A percentile compares a stretch with the other conserved stretches of the same genome.
phyloP scores from a whole-genome alignment of 345 rosid genomes.

The Gossypium ekmanianum region DNA sequence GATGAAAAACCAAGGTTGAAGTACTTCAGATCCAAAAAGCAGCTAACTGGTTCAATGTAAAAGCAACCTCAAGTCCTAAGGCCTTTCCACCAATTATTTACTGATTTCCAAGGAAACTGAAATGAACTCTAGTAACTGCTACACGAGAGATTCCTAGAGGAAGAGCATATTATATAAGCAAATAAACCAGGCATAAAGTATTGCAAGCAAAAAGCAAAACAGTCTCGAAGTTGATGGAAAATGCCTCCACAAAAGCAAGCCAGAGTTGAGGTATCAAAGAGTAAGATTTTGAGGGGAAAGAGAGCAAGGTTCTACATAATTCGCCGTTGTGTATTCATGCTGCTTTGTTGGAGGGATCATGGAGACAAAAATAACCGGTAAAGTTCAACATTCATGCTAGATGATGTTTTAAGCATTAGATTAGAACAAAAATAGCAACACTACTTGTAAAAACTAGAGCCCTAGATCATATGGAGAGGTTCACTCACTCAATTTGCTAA shows the following conservation, averaged over 20 bases:
- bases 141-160: constrained; percentile 21
- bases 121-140: constrained; percentile 26
- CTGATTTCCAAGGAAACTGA: constrained; percentile 27
- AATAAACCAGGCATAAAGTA: constrained; percentile 14
- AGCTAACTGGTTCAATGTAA: constrained; percentile 32
- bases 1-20: constrained; percentile 26
- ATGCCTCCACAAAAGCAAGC: constrained; percentile 25
- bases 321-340: constrained; percentile 55
- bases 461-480: not conserved
- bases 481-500: not conserved
- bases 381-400: constrained; percentile 11
- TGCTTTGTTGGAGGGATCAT: constrained; percentile 70
- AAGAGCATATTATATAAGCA: constrained; percentile 12
- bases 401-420: constrained; percentile 3
- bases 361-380: constrained; percentile 29
- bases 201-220: constrained; percentile 13
- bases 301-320: constrained; percentile 60
- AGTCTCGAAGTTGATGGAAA: constrained; percentile 24
- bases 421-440: not conserved
- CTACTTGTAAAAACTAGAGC: not conserved
- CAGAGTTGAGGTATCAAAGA: constrained; percentile 32
- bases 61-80: constrained; percentile 21
- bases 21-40: constrained; percentile 23
- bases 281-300: constrained; percentile 46
- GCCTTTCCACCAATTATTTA: constrained; percentile 25